A percentile compares a stretch with the other conserved stretches of the same genome.
phyloP scores from a whole-genome alignment of 2,329 filamentous ascomycete genomes.

The Plenodomus tracheiphilus region DNA sequence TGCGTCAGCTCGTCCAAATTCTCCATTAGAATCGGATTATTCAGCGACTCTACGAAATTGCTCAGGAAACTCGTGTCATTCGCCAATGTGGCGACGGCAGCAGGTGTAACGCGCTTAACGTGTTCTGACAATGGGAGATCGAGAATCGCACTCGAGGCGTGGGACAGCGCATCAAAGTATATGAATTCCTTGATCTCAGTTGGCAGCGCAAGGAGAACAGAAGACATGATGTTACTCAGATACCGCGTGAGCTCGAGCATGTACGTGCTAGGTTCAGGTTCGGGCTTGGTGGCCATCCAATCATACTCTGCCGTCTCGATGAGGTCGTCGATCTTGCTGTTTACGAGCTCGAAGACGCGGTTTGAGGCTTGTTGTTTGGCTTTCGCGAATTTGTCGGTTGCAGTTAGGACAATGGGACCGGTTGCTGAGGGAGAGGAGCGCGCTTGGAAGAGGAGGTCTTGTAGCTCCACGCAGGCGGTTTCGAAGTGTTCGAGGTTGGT shows the following conservation, averaged over 20 bases:
- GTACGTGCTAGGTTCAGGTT: conserved; percentile 81
- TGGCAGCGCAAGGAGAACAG: conserved; percentile 88
- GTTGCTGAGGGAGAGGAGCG: conserved; percentile 80
- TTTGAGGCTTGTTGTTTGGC: conserved; percentile 97
- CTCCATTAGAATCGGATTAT: conserved; percentile 84
- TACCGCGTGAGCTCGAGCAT: conserved; percentile 95
- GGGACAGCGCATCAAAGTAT: conserved; percentile 93
- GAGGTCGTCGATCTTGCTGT: conserved; percentile 97
- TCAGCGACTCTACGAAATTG: conserved; percentile 82
- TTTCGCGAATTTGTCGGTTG: conserved; percentile 81
- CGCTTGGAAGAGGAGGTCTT: conserved; percentile 81
- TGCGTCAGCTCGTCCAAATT: conserved; percentile 93
- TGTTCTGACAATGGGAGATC: conserved; percentile 75
- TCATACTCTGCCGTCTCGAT: conserved; percentile 98
- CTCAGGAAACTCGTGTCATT: conserved; percentile 83
- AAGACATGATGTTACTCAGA: conserved; percentile 94
- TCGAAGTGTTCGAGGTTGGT: conserved; percentile 98
- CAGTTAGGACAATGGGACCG: conserved; percentile 75
- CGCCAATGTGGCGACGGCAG: conserved; percentile 78
- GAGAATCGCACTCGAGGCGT: conserved; percentile 84
- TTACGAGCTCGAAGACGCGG: conserved; percentile 96
- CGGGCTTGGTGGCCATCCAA: conserved; percentile 68
- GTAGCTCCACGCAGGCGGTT: conserved; percentile 85
- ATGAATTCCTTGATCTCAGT: conserved; percentile 96
- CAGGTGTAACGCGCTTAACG: conserved; percentile 84